These are phyloP conservation scores for Arthrobotrys conoides DNA, from an alignment of 2,329 filamentous ascomycete genomes.

Conservation along the genomic window DNA sequence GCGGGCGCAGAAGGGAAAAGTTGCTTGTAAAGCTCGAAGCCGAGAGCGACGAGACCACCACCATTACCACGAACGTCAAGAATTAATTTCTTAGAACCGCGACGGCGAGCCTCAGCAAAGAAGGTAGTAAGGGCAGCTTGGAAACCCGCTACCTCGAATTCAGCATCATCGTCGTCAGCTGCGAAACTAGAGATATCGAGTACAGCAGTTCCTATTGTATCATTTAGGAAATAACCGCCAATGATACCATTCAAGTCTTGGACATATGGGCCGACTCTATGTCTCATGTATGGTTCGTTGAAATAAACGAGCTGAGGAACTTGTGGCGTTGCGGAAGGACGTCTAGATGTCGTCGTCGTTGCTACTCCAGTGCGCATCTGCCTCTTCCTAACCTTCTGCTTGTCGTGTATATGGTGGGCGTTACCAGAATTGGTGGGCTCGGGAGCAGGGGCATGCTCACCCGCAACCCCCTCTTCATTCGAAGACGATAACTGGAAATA, in stretches of 20 bases:
- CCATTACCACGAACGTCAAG: constrained; percentile 76
- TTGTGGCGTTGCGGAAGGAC: neutral
- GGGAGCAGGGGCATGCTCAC: neutral
- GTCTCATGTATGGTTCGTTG: constrained; percentile 49
- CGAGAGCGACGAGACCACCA: constrained; percentile 71
- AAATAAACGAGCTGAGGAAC: constrained; percentile 39
- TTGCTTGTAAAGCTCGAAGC: constrained; percentile 71
- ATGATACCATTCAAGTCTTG: constrained; percentile 50
- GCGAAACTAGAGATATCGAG: constrained; percentile 55
- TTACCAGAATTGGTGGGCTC: constrained; percentile 1
- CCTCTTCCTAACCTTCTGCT: constrained; percentile 8
- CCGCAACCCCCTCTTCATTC: neutral
- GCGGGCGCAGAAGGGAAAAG: constrained; percentile 70
- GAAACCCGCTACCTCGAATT: constrained; percentile 22
- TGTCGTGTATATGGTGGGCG: constrained; percentile 25
- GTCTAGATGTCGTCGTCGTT: constrained; percentile 1
- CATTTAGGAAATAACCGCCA: constrained; percentile 56
- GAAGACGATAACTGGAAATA: constrained; percentile 18
- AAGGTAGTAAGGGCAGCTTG: constrained; percentile 39
- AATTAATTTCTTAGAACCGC: constrained; percentile 67
- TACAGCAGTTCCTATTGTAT: constrained; percentile 41
- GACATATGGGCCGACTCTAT: constrained; percentile 46
- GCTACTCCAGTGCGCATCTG: constrained; percentile 4
- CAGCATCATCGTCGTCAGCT: constrained; percentile 38
- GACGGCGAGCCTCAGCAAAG: constrained; percentile 32